phyloP scores from a whole-genome alignment of 139 green algal species.

The Chlorella vulgaris region DNA sequence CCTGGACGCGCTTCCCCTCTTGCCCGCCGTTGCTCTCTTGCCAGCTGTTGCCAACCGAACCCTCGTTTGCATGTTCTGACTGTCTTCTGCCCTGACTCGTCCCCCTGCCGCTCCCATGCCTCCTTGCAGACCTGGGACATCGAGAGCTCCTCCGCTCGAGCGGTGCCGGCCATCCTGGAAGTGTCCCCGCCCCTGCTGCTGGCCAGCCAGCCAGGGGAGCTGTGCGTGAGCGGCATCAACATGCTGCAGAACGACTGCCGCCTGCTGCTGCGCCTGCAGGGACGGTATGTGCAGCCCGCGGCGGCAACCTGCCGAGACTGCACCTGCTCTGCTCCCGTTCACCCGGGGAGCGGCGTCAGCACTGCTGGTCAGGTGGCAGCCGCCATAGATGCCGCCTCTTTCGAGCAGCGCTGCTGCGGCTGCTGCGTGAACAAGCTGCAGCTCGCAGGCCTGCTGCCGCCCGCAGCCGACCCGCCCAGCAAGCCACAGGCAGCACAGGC shows the following conservation, averaged over 20 bases:
- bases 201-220: background rate
- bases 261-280: constrained; percentile 47
- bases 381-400: background rate
- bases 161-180: constrained; percentile 15
- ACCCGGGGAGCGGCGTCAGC: background rate
- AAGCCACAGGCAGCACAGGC: background rate
- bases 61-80: no score
- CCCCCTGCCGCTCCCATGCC: background rate
- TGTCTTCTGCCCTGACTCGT: no score
- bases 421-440: constrained; percentile 37
- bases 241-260: constrained; percentile 40
- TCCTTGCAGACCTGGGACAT: constrained; percentile 28
- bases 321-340: constrained; percentile 13
- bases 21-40: no score
- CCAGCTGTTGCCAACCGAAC: background rate
- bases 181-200: constrained; percentile 22
- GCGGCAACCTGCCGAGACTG: constrained; percentile 25
- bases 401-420: constrained; percentile 40
- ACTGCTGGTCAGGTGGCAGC: background rate
- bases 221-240: constrained; percentile 34
- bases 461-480: background rate
- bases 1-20: no score
- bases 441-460: constrained; percentile 7
- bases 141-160: background rate
- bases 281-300: constrained; percentile 39